Percentiles rank a stretch among this genome's conserved stretches.
phyloP scores from a whole-genome alignment of 257 asterid genomes.

The Salvia hispanica region DNA sequence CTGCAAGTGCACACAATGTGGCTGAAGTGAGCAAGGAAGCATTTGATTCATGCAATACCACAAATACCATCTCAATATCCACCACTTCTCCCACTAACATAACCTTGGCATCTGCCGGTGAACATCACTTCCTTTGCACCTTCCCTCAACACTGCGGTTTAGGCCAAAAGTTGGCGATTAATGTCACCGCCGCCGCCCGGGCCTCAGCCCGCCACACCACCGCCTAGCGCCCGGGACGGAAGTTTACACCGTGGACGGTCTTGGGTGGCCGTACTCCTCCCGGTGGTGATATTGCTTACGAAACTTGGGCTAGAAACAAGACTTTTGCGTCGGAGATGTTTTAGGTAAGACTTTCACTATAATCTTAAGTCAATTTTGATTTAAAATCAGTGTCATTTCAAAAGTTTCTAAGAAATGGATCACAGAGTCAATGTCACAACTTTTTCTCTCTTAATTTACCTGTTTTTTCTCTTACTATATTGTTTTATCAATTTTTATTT shows the following conservation, averaged over 20 bases:
- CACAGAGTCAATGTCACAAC: no score
- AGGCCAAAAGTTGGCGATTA: constrained; percentile 64
- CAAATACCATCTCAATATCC: constrained; percentile 44
- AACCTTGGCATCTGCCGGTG: constrained; percentile 50
- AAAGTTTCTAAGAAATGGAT: no score
- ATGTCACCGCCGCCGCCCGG: constrained; percentile 51
- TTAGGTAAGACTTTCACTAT: constrained; percentile 40
- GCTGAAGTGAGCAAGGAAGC: constrained; percentile 53
- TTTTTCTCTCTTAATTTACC: no score
- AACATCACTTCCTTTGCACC: constrained; percentile 62
- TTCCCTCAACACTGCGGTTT: constrained; percentile 43
- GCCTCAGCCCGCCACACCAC: constrained; percentile 31
- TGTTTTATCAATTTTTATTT: no score
- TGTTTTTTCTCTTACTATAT: no score
- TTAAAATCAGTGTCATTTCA: no score
- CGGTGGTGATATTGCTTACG: constrained; percentile 48
- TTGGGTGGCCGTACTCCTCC: constrained; percentile 76
- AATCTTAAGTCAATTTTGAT: background rate
- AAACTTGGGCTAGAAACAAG: constrained; percentile 58
- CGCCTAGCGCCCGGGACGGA: constrained; percentile 25
- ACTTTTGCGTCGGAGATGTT: constrained; percentile 56
- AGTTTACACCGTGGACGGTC: constrained; percentile 47
- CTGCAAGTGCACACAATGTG: constrained; percentile 47
- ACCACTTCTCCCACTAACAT: constrained; percentile 56
- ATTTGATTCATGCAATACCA: constrained; percentile 52